Evolutionary conservation across 2,329 filamentous ascomycete genomes (phyloP), one percentile per base, ranked within the genome.

Genomic region (Colletotrichum sp.): DNA sequence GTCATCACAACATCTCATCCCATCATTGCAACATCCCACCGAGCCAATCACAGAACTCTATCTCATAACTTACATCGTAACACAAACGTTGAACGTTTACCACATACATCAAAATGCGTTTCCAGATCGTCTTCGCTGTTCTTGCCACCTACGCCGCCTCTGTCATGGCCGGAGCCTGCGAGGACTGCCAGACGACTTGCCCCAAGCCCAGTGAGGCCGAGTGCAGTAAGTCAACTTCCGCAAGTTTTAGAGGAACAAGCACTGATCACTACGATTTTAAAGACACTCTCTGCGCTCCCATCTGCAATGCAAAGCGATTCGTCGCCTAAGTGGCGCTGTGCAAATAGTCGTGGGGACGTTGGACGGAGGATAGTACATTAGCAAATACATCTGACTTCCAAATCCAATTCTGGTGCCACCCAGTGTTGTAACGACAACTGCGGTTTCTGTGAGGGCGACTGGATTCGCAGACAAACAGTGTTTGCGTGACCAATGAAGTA

Each of bases 171-270:
- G 71, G 22, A 8, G 66, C 71, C 9, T 74, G 71, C 32, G 48
- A 39, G 7, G 71, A 74, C 28, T 74, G 71, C 44, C 71, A 74
- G 59, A 19, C 59, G 15, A 70, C 66, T 13, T 74, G 71, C 25
- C 66, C 71, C 12, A 16, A 1, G 59, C 71, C 71, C 2, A 74
- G 71, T 32, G 66, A 74, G 27, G 59, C 15, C 4, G 66, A 59
- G 19, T 74, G 71, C 66, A 71, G 71, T 74, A 59, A 52, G 71
- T 48, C 9, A 8, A 32, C 30, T 6, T 28, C 36, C 13, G 4
- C 3, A 5, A 19, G 2, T n/a, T 1, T 11, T n/a, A 4, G 15
- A 30, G 3, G 44, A n/a, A 11, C 8, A 13, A 22, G 3, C 7
- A 16, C 25, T n/a, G 36, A 30, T 13, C 4, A 28, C n/a, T 7